These are phyloP conservation scores for Trametes meyenii DNA, from an alignment of 768 basidiomycete genomes.

Conservation along the genomic window DNA sequence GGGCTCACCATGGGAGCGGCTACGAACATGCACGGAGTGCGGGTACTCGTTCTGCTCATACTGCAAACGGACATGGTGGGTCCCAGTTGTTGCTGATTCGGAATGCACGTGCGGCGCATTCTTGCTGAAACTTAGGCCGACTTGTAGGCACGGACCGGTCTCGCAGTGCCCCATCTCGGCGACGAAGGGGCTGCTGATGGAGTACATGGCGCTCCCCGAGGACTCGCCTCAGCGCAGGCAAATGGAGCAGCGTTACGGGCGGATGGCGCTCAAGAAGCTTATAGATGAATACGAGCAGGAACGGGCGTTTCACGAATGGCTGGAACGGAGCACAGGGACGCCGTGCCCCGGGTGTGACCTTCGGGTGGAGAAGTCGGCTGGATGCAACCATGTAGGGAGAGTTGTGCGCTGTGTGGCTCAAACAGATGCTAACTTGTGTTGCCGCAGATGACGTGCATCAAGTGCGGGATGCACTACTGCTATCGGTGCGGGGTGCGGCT, in stretches of 20 bases:
- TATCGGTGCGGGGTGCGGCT: constrained; percentile 72
- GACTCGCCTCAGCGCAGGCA: constrained; percentile 49
- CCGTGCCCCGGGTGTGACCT: constrained; percentile 74
- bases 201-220: constrained; percentile 64
- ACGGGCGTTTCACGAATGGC: constrained; percentile 72
- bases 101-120: background rate
- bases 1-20: constrained; percentile 70
- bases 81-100: background rate
- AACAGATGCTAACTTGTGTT: background rate
- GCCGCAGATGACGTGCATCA: constrained; percentile 74
- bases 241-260: constrained; percentile 71
- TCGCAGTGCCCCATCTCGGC: constrained; percentile 68
- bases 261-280: constrained; percentile 58
- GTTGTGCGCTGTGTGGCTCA: background rate
- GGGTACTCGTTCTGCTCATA: constrained; percentile 81
- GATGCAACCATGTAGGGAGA: constrained; percentile 80
- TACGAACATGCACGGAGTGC: constrained; percentile 73
- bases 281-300: constrained; percentile 72
- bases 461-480: constrained; percentile 79
- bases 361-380: constrained; percentile 72
- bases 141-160: constrained; percentile 77
- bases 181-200: constrained; percentile 63
- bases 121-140: constrained; percentile 6
- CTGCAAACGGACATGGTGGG: constrained; percentile 80
- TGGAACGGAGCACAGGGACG: constrained; percentile 62